Conservation (phyloP, 192 early-diverging fungal species). For the Spinellus fusiger region DNA sequence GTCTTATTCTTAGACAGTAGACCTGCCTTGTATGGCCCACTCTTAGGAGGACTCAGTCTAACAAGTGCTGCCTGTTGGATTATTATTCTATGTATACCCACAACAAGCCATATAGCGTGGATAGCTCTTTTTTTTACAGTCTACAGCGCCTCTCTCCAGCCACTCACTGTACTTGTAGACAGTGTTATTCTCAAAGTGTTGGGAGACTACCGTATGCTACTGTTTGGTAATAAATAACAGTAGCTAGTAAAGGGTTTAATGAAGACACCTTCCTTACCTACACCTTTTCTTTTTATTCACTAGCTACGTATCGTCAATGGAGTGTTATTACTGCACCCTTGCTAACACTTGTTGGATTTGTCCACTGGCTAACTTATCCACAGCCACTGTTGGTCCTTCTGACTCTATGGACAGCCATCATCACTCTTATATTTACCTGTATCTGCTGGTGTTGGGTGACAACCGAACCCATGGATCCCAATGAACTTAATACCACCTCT, state of each 20-base stretch:
- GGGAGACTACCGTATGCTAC: constrained; percentile 20
- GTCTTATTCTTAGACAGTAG: background rate
- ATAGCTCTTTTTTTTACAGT: constrained; percentile 5
- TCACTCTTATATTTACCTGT: background rate
- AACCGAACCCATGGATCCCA: constrained; percentile 1
- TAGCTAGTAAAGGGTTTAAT: too few species aligned
- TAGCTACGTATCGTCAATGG: background rate
- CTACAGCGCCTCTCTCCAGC: constrained; percentile 18
- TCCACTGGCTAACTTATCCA: background rate
- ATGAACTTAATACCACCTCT: constrained; percentile 4
- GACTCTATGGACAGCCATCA: background rate
- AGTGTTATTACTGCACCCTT: background rate
- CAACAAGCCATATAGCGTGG: background rate
- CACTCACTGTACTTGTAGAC: constrained; percentile 10
- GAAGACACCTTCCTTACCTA: background rate
- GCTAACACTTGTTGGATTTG: background rate
- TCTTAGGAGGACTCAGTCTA: background rate
- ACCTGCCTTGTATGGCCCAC: background rate
- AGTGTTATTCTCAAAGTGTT: constrained; percentile 18
- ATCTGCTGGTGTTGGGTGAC: background rate
- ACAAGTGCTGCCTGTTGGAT: background rate
- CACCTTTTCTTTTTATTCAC: background rate
- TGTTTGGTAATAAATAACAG: constrained; percentile 21
- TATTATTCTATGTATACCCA: background rate
- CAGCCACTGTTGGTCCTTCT: background rate